Percentiles rank a stretch among this genome's conserved stretches.
phyloP scores from a whole-genome alignment of 179 eudicot genomes.

The Actinidia chinensis region DNA sequence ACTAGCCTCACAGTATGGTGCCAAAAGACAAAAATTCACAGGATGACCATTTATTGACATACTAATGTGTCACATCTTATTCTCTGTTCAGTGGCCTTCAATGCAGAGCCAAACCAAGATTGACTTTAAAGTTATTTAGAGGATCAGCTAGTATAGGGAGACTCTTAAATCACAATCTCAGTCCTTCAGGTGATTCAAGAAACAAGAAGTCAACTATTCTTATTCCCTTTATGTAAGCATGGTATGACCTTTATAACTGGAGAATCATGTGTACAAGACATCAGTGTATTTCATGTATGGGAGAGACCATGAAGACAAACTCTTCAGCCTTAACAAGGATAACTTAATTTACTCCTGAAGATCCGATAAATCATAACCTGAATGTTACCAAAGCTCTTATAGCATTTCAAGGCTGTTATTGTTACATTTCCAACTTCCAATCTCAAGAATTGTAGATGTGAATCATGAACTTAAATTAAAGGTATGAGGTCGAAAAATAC shows the following conservation, averaged over 20 bases:
- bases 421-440: neutral
- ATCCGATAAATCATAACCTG: neutral
- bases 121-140: neutral
- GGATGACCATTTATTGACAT: neutral
- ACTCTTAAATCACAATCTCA: neutral
- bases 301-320: neutral
- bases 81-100: neutral
- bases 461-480: neutral
- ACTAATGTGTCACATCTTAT: neutral
- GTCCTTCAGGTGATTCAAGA: neutral
- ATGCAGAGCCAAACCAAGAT: neutral
- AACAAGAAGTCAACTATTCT: neutral
- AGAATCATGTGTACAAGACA: neutral
- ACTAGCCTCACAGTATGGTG: neutral
- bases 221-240: neutral
- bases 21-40: neutral
- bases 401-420: neutral
- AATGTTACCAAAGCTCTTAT: neutral
- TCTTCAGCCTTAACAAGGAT: too few relatives aligned
- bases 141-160: neutral
- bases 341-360: conserved; percentile 1
- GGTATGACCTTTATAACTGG: neutral
- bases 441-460: neutral
- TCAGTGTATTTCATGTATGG: neutral
- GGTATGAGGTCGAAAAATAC: conserved; percentile 27